Conservation (phyloP, 2,329 filamentous ascomycete species). For the Ascochyta clinopodiicola region DNA sequence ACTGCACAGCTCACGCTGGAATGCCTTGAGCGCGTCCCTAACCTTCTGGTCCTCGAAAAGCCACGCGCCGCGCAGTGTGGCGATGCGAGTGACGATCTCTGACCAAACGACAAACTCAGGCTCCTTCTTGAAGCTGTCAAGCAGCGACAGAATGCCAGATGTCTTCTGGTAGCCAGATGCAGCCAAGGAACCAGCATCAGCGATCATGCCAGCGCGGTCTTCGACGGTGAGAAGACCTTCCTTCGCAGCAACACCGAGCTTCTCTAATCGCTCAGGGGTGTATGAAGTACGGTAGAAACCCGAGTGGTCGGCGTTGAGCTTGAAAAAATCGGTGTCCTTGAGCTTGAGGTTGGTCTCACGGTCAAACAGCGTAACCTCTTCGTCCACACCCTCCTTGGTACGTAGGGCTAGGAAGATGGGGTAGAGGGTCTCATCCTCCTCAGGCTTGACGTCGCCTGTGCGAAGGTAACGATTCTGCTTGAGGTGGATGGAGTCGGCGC, state of each 20-base stretch:
- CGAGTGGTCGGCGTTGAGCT: conserved; percentile 94
- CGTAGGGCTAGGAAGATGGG: conserved; percentile 88
- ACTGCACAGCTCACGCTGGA: conserved; percentile 79
- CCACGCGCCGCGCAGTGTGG: conserved; percentile 83
- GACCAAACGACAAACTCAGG: conserved; percentile 94
- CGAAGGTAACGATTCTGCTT: conserved; percentile 96
- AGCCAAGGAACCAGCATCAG: conserved; percentile 87
- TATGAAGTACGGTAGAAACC: conserved; percentile 93
- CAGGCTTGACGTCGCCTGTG: conserved; percentile 90
- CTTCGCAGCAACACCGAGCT: conserved; percentile 87
- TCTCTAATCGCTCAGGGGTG: conserved; percentile 79
- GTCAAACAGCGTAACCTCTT: conserved; percentile 72
- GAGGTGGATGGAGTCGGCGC: conserved; percentile 76
- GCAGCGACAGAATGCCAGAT: conserved; percentile 81
- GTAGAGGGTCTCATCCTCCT: conserved; percentile 87
- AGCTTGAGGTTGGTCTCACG: conserved; percentile 81
- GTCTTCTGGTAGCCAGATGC: conserved; percentile 93
- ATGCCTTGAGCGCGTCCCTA: conserved; percentile 79
- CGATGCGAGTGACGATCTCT: conserved; percentile 81
- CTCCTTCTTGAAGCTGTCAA: conserved; percentile 83
- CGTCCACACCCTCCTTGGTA: conserved; percentile 82
- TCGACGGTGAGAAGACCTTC: conserved; percentile 81
- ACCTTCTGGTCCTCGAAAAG: conserved; percentile 79
- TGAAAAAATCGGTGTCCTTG: conserved; percentile 86
- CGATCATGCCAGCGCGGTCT: conserved; percentile 89